phyloP scores from a whole-genome alignment of 1,284 basidiomycete genomes.

The Xerocomus cyaneibrunnescens region DNA sequence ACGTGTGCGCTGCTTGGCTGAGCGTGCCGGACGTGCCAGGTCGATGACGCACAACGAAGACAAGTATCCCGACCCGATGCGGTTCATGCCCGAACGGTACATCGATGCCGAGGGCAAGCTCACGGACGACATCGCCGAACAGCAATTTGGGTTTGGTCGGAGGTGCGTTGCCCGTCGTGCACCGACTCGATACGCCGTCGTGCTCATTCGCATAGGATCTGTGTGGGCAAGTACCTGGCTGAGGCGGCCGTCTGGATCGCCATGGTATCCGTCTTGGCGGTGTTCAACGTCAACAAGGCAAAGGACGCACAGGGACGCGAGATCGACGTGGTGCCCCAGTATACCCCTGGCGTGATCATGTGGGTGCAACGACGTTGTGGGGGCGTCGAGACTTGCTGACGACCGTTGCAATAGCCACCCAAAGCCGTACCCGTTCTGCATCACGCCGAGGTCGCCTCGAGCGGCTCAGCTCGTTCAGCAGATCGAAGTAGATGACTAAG shows the following conservation, averaged over 20 bases:
- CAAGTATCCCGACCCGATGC: constrained; percentile 32
- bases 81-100: constrained; percentile 37
- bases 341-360: constrained; percentile 55
- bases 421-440: constrained; percentile 26
- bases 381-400: not conserved
- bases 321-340: constrained; percentile 41
- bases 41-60: constrained; percentile 29
- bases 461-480: constrained; percentile 15
- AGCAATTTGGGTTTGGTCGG: constrained; percentile 45
- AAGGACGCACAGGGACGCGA: constrained; percentile 33
- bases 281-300: constrained; percentile 39
- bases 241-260: constrained; percentile 46
- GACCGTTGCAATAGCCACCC: constrained; percentile 9
- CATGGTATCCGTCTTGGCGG: constrained; percentile 42
- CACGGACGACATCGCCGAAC: constrained; percentile 37
- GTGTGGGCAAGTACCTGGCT: constrained; percentile 45
- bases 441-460: constrained; percentile 30
- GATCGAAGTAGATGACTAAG: constrained; percentile 3
- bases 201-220: constrained; percentile 33
- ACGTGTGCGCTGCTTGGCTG: not conserved
- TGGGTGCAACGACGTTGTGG: constrained; percentile 15
- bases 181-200: not conserved
- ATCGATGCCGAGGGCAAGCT: constrained; percentile 22
- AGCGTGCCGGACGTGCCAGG: constrained; percentile 8
- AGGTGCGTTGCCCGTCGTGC: constrained; percentile 15